Evolutionary conservation across 1,284 basidiomycete species (phyloP).

Genomic region (Heterobasidion parviporum): DNA sequence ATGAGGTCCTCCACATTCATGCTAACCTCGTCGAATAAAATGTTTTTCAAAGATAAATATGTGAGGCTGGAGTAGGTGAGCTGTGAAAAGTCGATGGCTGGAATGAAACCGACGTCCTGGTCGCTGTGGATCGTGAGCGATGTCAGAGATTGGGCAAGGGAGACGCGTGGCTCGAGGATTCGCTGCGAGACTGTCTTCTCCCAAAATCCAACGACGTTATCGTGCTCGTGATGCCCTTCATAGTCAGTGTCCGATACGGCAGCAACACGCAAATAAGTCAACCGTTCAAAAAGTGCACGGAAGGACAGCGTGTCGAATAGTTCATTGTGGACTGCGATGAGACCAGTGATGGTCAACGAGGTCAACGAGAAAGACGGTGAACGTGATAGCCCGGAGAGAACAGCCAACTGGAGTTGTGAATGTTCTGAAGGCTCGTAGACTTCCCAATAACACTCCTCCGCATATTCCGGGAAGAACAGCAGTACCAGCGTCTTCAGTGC

Average conservation of each 20-base stretch:
- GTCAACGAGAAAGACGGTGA: neutral
- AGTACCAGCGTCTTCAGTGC: too few species aligned
- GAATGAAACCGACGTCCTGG: neutral
- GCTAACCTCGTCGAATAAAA: neutral
- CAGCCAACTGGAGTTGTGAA: neutral
- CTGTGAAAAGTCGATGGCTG: neutral
- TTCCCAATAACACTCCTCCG: neutral
- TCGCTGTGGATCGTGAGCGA: neutral
- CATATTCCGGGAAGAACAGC: too few species aligned
- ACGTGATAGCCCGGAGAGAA: neutral
- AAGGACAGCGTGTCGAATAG: neutral
- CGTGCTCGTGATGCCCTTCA: too few species aligned
- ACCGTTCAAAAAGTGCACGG: neutral
- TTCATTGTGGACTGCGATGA: neutral
- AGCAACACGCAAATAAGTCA: neutral
- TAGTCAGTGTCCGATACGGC: too few species aligned
- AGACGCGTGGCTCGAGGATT: neutral
- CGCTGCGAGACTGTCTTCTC: neutral
- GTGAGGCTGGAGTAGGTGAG: neutral
- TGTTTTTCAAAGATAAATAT: neutral
- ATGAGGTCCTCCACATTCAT: neutral
- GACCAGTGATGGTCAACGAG: neutral
- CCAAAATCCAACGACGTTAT: neutral
- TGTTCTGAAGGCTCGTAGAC: neutral
- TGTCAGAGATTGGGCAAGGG: neutral